phyloP scores from a whole-genome alignment of 805 yeast species.

The Wickerhamia fluorescens region DNA sequence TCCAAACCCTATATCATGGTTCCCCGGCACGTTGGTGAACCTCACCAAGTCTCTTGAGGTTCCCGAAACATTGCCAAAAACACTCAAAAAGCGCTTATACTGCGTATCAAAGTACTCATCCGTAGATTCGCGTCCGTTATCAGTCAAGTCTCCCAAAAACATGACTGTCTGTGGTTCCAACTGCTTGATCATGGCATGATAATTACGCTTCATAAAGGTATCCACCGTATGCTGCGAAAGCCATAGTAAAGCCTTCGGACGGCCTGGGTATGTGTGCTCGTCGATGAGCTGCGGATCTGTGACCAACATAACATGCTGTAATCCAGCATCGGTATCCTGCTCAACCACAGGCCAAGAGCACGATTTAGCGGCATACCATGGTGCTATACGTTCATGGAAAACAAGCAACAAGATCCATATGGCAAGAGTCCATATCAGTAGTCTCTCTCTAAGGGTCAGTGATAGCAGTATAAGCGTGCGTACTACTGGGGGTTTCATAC shows the following conservation, averaged over 20 bases:
- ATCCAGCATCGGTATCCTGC: slow-evolving; percentile 6
- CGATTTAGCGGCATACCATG: slow-evolving; percentile 16
- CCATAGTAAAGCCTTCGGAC: slow-evolving; percentile 21
- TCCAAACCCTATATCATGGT: slow-evolving; percentile 23
- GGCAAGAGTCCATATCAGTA: no score
- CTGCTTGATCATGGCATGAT: slow-evolving; percentile 22
- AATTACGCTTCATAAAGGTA: slow-evolving; percentile 30
- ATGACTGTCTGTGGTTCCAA: slow-evolving; percentile 31
- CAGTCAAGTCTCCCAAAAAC: slow-evolving; percentile 37
- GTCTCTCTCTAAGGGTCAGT: no score
- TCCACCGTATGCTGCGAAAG: slow-evolving; percentile 38
- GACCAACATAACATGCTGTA: slow-evolving; percentile 26
- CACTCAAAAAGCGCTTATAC: slow-evolving; percentile 23
- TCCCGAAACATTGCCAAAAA: slow-evolving; percentile 18
- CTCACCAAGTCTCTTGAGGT: slow-evolving; percentile 6
- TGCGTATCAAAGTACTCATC: slow-evolving; percentile 25
- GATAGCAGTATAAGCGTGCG: no score
- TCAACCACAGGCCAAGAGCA: no score
- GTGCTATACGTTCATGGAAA: slow-evolving; percentile 27
- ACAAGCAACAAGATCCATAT: no score
- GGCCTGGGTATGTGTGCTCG: slow-evolving; percentile 37
- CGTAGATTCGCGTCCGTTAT: slow-evolving; percentile 31
- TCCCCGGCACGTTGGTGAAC: slow-evolving; percentile 21
- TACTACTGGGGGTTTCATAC: no score
- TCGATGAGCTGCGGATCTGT: slow-evolving; percentile 42